phyloP scores from a whole-genome alignment of 495 filamentous ascomycete genomes.

The Platismatia glauca region DNA sequence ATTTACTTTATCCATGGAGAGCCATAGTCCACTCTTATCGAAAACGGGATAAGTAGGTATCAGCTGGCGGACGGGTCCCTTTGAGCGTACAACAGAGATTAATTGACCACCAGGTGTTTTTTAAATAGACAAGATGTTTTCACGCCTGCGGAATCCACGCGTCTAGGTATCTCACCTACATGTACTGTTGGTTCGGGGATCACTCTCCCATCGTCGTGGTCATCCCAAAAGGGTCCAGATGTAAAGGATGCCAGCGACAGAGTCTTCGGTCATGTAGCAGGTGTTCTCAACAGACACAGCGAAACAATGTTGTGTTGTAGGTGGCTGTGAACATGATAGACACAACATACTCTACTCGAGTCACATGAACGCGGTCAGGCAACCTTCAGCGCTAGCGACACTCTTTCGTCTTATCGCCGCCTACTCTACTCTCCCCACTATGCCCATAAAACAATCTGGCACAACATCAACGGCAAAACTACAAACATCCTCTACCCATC shows the following conservation, averaged over 20 bases:
- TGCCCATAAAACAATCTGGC: not conserved
- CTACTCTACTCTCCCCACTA: not conserved
- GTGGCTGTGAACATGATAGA: too few species aligned
- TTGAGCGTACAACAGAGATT: too few species aligned
- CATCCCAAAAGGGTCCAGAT: too few species aligned
- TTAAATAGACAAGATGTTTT: too few species aligned
- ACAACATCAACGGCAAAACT: not conserved
- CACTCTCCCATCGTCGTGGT: not conserved
- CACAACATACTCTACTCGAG: too few species aligned
- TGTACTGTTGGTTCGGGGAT: not conserved
- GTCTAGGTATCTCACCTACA: too few species aligned
- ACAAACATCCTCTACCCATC: not conserved
- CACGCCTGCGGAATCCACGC: too few species aligned
- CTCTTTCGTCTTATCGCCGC: slow-evolving; percentile 1
- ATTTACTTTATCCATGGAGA: not conserved
- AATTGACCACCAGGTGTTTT: too few species aligned
- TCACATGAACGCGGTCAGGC: slow-evolving; percentile 6
- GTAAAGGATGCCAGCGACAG: too few species aligned
- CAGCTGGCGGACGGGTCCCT: too few species aligned
- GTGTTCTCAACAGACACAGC: not conserved
- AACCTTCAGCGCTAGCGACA: slow-evolving; percentile 2
- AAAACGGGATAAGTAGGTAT: not conserved
- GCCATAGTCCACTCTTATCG: not conserved
- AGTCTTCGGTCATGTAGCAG: too few species aligned
- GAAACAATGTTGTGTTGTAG: not conserved